phyloP scores from a whole-genome alignment of 1,284 basidiomycete genomes.

The Ganoderma resinaceum region DNA sequence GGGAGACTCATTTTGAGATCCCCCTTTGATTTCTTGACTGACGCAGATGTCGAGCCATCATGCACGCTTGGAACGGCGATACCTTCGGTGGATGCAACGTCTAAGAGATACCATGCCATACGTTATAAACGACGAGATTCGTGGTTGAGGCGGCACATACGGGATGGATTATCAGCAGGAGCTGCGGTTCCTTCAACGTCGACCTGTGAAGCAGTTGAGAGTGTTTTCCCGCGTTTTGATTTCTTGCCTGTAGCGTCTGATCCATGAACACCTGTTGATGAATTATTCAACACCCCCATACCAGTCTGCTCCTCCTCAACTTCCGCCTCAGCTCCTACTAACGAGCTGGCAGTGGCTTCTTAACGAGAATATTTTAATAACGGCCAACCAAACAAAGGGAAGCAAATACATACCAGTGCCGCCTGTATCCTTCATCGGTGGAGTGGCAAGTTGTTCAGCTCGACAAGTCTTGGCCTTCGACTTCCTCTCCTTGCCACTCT shows the following conservation, averaged over 20 bases:
- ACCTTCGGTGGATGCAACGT: background rate
- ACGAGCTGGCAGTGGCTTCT: background rate
- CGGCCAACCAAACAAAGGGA: background rate
- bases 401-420: background rate
- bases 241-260: background rate
- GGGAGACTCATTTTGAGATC: slow-evolving; percentile 5
- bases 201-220: background rate
- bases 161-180: too few species aligned
- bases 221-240: background rate
- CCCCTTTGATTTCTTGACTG: background rate
- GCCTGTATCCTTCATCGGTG: background rate
- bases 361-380: background rate
- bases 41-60: background rate
- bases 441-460: background rate
- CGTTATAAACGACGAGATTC: background rate
- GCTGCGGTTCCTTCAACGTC: background rate
- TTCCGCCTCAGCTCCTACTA: background rate
- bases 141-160: background rate
- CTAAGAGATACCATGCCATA: background rate
- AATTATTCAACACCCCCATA: background rate
- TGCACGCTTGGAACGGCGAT: background rate
- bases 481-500: slow-evolving; percentile 1
- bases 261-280: background rate
- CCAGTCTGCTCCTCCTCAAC: background rate
- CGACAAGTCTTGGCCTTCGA: background rate